These are phyloP conservation scores for Alternaria sp. DNA, from an alignment of 2,329 filamentous ascomycete genomes.

Conservation along the genomic window DNA sequence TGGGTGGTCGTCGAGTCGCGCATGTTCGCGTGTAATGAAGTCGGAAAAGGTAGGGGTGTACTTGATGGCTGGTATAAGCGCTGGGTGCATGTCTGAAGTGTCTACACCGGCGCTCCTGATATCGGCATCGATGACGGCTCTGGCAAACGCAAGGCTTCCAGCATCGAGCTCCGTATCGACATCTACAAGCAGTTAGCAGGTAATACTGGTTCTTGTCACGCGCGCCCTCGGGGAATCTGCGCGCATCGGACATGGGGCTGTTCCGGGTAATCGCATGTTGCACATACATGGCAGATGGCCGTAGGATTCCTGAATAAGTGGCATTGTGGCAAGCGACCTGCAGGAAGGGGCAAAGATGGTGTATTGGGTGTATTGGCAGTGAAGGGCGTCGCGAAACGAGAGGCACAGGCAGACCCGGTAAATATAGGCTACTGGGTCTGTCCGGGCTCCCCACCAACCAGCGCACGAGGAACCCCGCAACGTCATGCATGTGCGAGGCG, in stretches of 20 bases:
- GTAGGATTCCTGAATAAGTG: constrained; percentile 73
- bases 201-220: constrained; percentile 6
- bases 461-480: constrained; percentile 16
- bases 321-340: constrained; percentile 60
- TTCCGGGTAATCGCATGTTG: constrained; percentile 20
- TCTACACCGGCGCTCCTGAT: constrained; percentile 52
- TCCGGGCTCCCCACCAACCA: constrained; percentile 23
- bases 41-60: constrained; percentile 68
- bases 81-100: constrained; percentile 63
- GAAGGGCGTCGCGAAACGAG: constrained; percentile 18
- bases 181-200: constrained; percentile 63
- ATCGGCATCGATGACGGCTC: constrained; percentile 74
- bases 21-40: constrained; percentile 72
- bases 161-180: constrained; percentile 78
- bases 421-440: constrained; percentile 23
- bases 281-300: constrained; percentile 81
- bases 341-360: constrained; percentile 27
- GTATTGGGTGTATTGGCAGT: constrained; percentile 17
- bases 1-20: constrained; percentile 67
- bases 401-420: constrained; percentile 17
- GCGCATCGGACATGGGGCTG: constrained; percentile 68
- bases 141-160: constrained; percentile 69
- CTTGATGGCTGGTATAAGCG: constrained; percentile 61
- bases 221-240: constrained; percentile 4
- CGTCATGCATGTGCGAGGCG: constrained; percentile 22